Evolutionary conservation across 2,329 filamentous ascomycete genomes (phyloP), one percentile per base, ranked within the genome.

Genomic region (Trichophyton benhamiae): DNA sequence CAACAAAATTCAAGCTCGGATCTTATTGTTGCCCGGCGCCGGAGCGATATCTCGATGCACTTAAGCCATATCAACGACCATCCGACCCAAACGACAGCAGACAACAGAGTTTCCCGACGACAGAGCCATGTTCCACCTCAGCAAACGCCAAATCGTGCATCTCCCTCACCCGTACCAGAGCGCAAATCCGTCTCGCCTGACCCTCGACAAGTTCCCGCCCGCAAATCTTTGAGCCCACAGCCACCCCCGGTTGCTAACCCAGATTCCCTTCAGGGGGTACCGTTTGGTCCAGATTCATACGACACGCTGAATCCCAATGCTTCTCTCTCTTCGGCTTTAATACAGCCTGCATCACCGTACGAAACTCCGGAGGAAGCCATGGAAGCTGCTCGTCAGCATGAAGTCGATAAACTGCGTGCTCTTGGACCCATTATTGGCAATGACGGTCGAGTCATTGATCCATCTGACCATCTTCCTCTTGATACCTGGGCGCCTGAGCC

Each of bases 401-500:
- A 78, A 60, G 66, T 71, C 5, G 73, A 75, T 33, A 66, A 66
- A 33, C 60, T 70, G 60, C 74, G 78, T 22, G 76, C 79, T 49
- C 71, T 79, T 44, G 81, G 79, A 1, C 82, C 83, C 6, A 84
- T 87, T 61, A 82, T 85, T 49, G 83, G 81, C 17, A 83, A 83
- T 67, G 82, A 85, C 68, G 84, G 84, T 15, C 78, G 83, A 38
- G 80, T 84, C 61, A 84, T 87, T 66, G 84, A 87, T 70, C 84
- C 84, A 3, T 84, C 83, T 0, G 84, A 87, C 68, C 83, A 86
- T 68, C 75, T 87, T 1, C 84, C 84, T 0, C 77, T 84, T 2
- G 80, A 85, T 64, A 83, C 82, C 1, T 87, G 84, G 84, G 84
- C 84, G 0, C 84, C 84, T 0, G 84, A 87, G 67, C 84, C 84